Percentiles rank a stretch among this genome's conserved stretches.
These are phyloP conservation scores for Gossypioides kirkii DNA, from an alignment of 345 rosid species.

Conservation along the genomic window DNA sequence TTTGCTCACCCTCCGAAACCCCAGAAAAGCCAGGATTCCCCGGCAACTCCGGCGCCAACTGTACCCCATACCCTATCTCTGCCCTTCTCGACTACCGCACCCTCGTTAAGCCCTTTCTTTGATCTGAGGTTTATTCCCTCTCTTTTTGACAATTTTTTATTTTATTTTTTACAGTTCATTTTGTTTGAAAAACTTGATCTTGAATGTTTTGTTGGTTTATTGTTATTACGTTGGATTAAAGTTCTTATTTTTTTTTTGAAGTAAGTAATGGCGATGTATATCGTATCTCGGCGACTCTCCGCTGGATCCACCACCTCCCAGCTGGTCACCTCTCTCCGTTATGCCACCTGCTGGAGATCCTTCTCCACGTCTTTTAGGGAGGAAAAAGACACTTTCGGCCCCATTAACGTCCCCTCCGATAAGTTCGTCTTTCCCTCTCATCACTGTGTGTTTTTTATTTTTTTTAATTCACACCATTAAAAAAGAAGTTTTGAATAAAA, in stretches of 20 bases:
- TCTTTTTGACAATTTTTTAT: not conserved
- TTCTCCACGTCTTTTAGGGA: constrained; percentile 69
- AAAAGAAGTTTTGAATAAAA: not conserved
- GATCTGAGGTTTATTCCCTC: not conserved
- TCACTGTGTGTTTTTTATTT: not conserved
- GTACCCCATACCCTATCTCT: constrained; percentile 1
- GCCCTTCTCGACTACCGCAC: not conserved
- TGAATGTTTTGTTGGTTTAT: constrained; percentile 12
- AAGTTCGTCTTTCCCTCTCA: constrained; percentile 37
- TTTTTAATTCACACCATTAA: constrained; percentile 11
- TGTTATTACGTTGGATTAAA: not conserved
- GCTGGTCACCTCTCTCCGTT: constrained; percentile 37
- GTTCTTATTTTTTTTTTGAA: not conserved
- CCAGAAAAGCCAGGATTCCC: not conserved
- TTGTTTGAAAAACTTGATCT: not conserved
- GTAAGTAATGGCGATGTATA: constrained; percentile 46
- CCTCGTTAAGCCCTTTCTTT: not conserved
- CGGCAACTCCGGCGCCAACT: not conserved
- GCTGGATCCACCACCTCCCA: constrained; percentile 31
- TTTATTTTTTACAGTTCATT: not conserved
- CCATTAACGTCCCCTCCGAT: constrained; percentile 79
- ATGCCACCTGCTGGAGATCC: constrained; percentile 44
- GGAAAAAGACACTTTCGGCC: constrained; percentile 90
- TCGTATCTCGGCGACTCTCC: constrained; percentile 59
- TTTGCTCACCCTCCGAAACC: not conserved